Evolutionary conservation across 495 filamentous ascomycete species (phyloP).

Genomic region (Hypoxylon intermedium): DNA sequence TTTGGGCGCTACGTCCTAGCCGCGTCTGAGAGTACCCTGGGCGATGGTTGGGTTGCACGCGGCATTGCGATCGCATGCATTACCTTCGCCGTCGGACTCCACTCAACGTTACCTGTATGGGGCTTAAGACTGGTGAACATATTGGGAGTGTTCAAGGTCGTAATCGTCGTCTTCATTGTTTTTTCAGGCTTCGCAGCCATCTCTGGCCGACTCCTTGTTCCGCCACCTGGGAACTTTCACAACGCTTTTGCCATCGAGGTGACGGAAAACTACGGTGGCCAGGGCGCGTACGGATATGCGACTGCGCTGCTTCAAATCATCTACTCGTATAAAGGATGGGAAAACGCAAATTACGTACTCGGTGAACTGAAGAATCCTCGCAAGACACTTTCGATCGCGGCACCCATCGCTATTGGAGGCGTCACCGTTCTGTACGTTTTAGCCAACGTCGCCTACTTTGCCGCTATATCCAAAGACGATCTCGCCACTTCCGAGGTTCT

Average conservation of each 20-base stretch:
- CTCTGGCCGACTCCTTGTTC: conserved; percentile 60
- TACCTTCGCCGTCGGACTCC: conserved; percentile 67
- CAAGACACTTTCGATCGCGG: conserved; percentile 68
- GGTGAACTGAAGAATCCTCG: conserved; percentile 68
- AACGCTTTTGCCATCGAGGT: conserved; percentile 65
- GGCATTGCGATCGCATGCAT: conserved; percentile 71
- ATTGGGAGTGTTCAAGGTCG: conserved; percentile 71
- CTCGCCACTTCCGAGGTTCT: conserved; percentile 65
- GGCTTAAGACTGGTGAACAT: conserved; percentile 71
- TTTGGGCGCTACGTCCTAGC: conserved; percentile 75
- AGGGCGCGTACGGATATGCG: conserved; percentile 65
- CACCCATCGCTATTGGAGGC: conserved; percentile 64
- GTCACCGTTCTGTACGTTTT: conserved; percentile 72
- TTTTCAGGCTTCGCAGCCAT: conserved; percentile 70
- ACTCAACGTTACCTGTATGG: conserved; percentile 69
- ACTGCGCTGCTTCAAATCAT: conserved; percentile 72
- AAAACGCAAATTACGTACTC: conserved; percentile 67
- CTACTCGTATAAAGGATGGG: conserved; percentile 71
- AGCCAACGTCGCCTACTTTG: conserved; percentile 76
- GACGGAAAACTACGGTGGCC: conserved; percentile 54
- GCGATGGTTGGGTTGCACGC: conserved; percentile 71
- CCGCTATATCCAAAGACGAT: conserved; percentile 68
- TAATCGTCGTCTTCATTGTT: conserved; percentile 71
- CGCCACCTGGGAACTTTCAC: conserved; percentile 67
- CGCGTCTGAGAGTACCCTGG: conserved; percentile 63